phyloP scores from a whole-genome alignment of 1,284 basidiomycete species.

The Ustilago cynodontis region DNA sequence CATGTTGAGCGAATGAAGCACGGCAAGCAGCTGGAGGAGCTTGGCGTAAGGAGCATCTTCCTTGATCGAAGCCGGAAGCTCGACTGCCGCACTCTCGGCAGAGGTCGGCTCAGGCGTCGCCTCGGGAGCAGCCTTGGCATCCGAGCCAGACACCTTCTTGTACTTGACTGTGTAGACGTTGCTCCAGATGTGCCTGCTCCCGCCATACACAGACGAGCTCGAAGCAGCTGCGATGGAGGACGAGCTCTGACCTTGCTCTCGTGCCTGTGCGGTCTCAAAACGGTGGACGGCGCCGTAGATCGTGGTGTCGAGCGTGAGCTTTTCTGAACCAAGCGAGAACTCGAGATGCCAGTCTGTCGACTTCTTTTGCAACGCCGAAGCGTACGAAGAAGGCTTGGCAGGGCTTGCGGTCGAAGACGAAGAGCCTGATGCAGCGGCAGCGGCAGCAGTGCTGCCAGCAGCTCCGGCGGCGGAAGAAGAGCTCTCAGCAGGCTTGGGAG shows the following conservation, averaged over 20 bases:
- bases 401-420: slow-evolving; percentile 37
- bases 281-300: slow-evolving; percentile 96
- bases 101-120: slow-evolving; percentile 56
- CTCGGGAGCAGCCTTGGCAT: slow-evolving; percentile 70
- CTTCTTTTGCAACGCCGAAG: slow-evolving; percentile 89
- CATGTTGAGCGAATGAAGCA: slow-evolving; percentile 83
- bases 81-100: slow-evolving; percentile 24
- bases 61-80: slow-evolving; percentile 79
- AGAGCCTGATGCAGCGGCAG: slow-evolving; percentile 20
- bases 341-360: slow-evolving; percentile 96
- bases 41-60: slow-evolving; percentile 87
- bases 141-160: slow-evolving; percentile 89
- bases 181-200: slow-evolving; percentile 80
- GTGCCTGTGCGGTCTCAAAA: slow-evolving; percentile 75
- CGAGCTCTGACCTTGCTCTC: slow-evolving; percentile 14
- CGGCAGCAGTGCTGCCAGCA: slow-evolving; percentile 66
- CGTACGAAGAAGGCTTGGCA: slow-evolving; percentile 78
- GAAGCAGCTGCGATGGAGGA: not conserved
- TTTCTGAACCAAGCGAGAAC: slow-evolving; percentile 89
- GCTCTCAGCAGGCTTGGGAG: slow-evolving; percentile 51
- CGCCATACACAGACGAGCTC: slow-evolving; percentile 21
- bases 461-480: slow-evolving; percentile 64
- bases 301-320: slow-evolving; percentile 86
- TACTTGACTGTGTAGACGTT: slow-evolving; percentile 90
- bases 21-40: slow-evolving; percentile 88